Evolutionary conservation across 192 early-diverging fungal species (phyloP).

Genomic region (Entrophospora sp.): DNA sequence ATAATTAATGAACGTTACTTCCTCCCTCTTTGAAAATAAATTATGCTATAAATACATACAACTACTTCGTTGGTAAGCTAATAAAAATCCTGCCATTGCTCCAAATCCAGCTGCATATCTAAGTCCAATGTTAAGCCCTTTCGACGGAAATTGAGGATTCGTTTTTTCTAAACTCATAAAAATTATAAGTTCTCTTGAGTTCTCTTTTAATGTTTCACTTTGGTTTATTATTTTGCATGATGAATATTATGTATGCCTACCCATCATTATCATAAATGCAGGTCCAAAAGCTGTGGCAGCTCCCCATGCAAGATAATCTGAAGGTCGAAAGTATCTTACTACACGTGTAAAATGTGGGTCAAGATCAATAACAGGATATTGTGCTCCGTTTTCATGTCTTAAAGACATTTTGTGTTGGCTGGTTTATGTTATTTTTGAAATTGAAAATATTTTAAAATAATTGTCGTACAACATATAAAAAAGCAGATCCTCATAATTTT

Average conservation of each 20-base stretch:
- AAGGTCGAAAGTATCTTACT: slow-evolving; percentile 78
- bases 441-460: too few species aligned
- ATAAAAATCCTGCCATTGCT: slow-evolving; percentile 67
- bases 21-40: not conserved
- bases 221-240: too few species aligned
- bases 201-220: not conserved
- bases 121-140: slow-evolving; percentile 40
- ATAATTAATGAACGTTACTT: not conserved
- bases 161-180: not conserved
- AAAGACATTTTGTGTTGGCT: too few species aligned
- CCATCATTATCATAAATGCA: slow-evolving; percentile 62
- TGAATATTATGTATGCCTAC: too few species aligned
- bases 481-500: too few species aligned
- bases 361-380: slow-evolving; percentile 81
- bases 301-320: slow-evolving; percentile 63
- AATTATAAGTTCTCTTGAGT: not conserved
- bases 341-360: slow-evolving; percentile 89
- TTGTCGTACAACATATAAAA: too few species aligned
- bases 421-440: too few species aligned
- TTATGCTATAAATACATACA: slow-evolving; percentile 41
- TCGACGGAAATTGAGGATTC: not conserved
- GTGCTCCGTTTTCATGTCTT: too few species aligned
- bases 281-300: slow-evolving; percentile 62
- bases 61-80: slow-evolving; percentile 61
- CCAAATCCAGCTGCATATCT: slow-evolving; percentile 42